These are phyloP conservation scores for Saccharomyces hybrid DNA, from an alignment of 1,139 yeast genomes.

Conservation along the genomic window DNA sequence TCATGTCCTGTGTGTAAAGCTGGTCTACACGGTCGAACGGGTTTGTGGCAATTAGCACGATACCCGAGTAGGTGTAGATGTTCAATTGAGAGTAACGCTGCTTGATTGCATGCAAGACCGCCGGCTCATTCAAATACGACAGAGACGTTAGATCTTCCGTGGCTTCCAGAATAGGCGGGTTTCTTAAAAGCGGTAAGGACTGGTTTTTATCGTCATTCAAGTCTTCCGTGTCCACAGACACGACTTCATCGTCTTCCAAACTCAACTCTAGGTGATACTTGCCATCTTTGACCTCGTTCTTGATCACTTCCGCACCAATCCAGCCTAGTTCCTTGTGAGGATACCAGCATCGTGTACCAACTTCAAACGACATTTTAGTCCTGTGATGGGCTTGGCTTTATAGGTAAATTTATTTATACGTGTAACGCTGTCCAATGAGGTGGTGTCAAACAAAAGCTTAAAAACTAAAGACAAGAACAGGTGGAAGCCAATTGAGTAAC, in stretches of 20 bases:
- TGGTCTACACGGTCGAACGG: slow-evolving; percentile 94
- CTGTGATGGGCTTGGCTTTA: background rate
- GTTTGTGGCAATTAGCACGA: slow-evolving; percentile 92
- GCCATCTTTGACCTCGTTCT: slow-evolving; percentile 43
- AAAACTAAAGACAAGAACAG: background rate
- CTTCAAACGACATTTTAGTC: slow-evolving; percentile 27
- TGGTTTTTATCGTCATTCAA: slow-evolving; percentile 30
- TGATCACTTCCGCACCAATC: slow-evolving; percentile 77
- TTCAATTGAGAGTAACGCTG: slow-evolving; percentile 85
- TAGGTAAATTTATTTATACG: background rate
- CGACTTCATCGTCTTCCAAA: slow-evolving; percentile 52
- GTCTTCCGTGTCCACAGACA: slow-evolving; percentile 50
- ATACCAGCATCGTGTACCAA: slow-evolving; percentile 76
- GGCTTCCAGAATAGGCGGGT: slow-evolving; percentile 75
- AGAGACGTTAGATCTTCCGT: slow-evolving; percentile 91
- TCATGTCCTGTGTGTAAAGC: slow-evolving; percentile 57
- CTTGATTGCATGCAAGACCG: slow-evolving; percentile 91
- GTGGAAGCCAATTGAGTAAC: background rate
- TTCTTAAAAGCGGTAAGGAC: slow-evolving; percentile 68
- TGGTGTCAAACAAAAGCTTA: background rate
- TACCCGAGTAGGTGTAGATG: slow-evolving; percentile 95
- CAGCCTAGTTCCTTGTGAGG: slow-evolving; percentile 86
- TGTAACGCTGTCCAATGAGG: background rate
- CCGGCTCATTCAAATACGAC: slow-evolving; percentile 92
- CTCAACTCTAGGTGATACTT: slow-evolving; percentile 53